Evolutionary conservation across 2,329 filamentous ascomycete species (phyloP), one percentile per base, ranked within the genome.

Genomic region (Fusarium dlaminii): DNA sequence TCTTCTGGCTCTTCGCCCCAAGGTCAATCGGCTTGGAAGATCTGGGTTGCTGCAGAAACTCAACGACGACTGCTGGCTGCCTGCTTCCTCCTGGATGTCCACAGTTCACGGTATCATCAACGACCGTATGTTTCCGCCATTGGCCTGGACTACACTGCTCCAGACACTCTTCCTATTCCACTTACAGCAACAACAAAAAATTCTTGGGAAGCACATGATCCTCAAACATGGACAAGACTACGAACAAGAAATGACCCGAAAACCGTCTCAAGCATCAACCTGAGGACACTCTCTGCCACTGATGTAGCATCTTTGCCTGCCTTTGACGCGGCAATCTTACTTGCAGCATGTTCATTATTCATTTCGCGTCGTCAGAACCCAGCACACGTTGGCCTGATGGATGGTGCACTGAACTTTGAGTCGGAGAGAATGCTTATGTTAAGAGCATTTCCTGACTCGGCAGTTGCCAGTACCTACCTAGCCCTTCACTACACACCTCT

Each of bases 401-500:
- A 78, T 12, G 74, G 81, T 46, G 64, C 72, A 14, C 73, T 76
- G 8, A 57, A 66, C 22, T 68, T 79, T 20, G 76, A 75, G 42
- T 69, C 68, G n/a, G 73, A 76, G 27, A 66, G 75, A 30, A 68
- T 80, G 36, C 72, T 68, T 40, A 80, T 88, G 61, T 76, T 78
- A 39, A 77, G 64, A 63, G 77, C 88, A 24, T 90, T 90, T 76
- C 79, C 84, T 2, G 76, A 73, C 56, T 86, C 83, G 18, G 81
- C 85, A 20, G 79, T 85, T 24, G 87, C 85, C 54, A 86, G 87
- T 77, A 86, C 87, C 1, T 90, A 90, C 77, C 81, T 90, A 24
- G 88, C 89, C 3, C 81, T 91, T 3, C 84, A 90, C 71, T 83
- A 89, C 75, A 90, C 89, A 1, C 89, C 89, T n/a, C 84, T 91